A percentile compares a stretch with the other conserved stretches of the same genome.
These are phyloP conservation scores for Ilex aquifolium DNA, from an alignment of 257 asterid genomes.

Conservation along the genomic window DNA sequence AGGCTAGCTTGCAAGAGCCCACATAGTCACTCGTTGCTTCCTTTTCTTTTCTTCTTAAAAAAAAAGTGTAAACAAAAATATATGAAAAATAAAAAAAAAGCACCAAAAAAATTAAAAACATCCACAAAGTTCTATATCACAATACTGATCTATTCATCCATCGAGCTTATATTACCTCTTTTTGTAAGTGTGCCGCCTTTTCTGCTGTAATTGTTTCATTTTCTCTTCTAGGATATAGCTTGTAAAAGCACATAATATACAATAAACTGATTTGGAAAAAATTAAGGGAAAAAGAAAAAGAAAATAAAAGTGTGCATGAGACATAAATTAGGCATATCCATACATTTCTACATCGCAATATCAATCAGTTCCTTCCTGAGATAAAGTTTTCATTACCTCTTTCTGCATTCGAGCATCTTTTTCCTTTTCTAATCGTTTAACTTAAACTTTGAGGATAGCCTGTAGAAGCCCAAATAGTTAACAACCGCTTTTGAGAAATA, in stretches of 20 bases:
- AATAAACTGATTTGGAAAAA: background rate
- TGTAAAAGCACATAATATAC: conserved; percentile 9
- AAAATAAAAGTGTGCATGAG: background rate
- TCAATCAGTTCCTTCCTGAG: too few species aligned
- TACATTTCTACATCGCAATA: too few species aligned
- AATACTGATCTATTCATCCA: conserved; percentile 2
- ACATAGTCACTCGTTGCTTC: conserved; percentile 23
- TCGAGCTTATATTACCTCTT: conserved; percentile 35
- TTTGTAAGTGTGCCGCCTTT: conserved; percentile 29
- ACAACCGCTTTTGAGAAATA: background rate
- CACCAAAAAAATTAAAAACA: background rate
- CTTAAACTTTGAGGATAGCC: conserved; percentile 41
- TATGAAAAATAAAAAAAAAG: too few species aligned
- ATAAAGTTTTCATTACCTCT: conserved; percentile 35
- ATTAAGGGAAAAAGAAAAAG: background rate
- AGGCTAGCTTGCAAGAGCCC: conserved; percentile 34
- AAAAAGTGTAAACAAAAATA: conserved; percentile 7
- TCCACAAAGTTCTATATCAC: background rate
- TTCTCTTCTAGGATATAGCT: conserved; percentile 36
- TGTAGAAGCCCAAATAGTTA: conserved; percentile 20
- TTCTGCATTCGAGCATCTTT: conserved; percentile 35
- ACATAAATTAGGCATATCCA: background rate
- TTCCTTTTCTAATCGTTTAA: conserved; percentile 41
- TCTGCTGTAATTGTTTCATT: conserved; percentile 13
- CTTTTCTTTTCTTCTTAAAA: background rate